Conservation (phyloP, 108 stramenopile species). For the Cylindrotheca closterium region DNA sequence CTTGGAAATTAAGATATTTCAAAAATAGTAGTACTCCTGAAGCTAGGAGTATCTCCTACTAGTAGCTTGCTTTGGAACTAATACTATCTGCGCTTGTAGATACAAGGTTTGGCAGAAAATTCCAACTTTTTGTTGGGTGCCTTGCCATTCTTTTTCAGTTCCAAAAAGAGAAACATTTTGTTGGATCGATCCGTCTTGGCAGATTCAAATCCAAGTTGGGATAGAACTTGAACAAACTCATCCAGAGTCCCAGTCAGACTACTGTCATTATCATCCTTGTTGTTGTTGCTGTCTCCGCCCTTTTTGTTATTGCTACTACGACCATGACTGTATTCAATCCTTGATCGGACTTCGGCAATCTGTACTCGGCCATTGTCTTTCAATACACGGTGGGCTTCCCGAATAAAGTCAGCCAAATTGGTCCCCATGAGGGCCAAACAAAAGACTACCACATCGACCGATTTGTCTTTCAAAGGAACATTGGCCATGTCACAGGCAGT, state of each 20-base stretch:
- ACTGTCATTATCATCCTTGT: slow-evolving; percentile 10
- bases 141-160: slow-evolving; percentile 75
- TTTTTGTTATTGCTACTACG: slow-evolving; percentile 4
- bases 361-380: slow-evolving; percentile 79
- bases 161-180: slow-evolving; percentile 93
- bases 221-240: slow-evolving; percentile 68
- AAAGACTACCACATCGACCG: slow-evolving; percentile 94
- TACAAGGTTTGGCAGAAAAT: slow-evolving; percentile 83
- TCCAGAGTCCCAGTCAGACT: slow-evolving; percentile 42
- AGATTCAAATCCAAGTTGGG: slow-evolving; percentile 72
- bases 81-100: slow-evolving; percentile 87
- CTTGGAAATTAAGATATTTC: no score
- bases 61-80: no score
- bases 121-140: slow-evolving; percentile 56
- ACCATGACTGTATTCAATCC: slow-evolving; percentile 76
- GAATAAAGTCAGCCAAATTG: slow-evolving; percentile 90
- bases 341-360: slow-evolving; percentile 93
- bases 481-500: slow-evolving; percentile 97
- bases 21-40: no score
- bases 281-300: not conserved
- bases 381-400: slow-evolving; percentile 92
- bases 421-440: slow-evolving; percentile 98
- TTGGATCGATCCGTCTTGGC: slow-evolving; percentile 74
- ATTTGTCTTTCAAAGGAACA: slow-evolving; percentile 82
- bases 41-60: no score